Conservation (phyloP, 176 grass and related monocot species). For the Aegilops tauschii region DNA sequence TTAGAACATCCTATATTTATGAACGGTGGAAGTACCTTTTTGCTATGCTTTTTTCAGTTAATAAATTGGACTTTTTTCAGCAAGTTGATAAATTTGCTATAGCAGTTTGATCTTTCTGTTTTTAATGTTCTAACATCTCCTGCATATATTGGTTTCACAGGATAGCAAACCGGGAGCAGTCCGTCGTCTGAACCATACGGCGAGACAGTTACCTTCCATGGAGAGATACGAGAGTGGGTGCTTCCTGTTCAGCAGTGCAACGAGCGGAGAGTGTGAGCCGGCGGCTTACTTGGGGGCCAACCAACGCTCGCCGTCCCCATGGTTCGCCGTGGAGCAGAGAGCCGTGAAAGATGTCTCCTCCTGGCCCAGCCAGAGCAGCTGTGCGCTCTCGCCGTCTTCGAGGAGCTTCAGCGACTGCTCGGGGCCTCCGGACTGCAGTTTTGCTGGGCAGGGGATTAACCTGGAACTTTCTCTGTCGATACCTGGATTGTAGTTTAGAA, state of each 20-base stretch:
- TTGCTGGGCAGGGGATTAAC: constrained; percentile 44
- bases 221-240: constrained; percentile 13
- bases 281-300: constrained; percentile 1
- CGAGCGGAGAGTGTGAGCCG: not conserved
- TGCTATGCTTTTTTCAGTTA: too few species aligned
- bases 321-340: constrained; percentile 34
- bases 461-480: constrained; percentile 90
- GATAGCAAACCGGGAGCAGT: constrained; percentile 11
- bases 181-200: constrained; percentile 5
- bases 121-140: not conserved
- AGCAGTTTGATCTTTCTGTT: not conserved
- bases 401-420: constrained; percentile 53
- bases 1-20: too few species aligned
- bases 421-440: constrained; percentile 25
- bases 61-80: too few species aligned
- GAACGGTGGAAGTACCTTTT: too few species aligned
- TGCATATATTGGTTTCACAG: constrained; percentile 38
- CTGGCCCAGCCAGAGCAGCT: constrained; percentile 45
- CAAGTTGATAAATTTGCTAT: too few species aligned
- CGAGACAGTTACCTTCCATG: constrained; percentile 24
- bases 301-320: constrained; percentile 34
- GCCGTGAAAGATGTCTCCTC: constrained; percentile 20
- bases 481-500: constrained; percentile 46
- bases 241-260: constrained; percentile 13
- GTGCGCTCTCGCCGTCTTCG: constrained; percentile 30